These are phyloP conservation scores for Pseudozyma sp. DNA, from an alignment of 1,284 basidiomycete genomes.

Conservation along the genomic window DNA sequence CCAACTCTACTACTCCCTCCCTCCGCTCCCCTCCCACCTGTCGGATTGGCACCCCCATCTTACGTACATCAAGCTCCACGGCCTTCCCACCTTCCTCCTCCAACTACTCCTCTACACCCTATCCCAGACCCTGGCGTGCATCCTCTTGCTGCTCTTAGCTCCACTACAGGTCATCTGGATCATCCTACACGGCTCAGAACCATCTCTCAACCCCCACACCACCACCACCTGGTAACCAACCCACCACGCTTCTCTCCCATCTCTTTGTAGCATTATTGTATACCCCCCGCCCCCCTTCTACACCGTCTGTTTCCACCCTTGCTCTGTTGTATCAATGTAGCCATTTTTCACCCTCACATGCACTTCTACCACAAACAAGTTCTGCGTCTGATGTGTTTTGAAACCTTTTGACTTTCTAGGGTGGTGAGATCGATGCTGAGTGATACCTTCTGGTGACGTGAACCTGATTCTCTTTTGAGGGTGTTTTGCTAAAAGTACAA, in stretches of 20 bases:
- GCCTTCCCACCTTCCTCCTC: not conserved
- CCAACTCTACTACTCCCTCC: not conserved
- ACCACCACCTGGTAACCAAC: no score
- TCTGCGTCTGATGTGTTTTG: not conserved
- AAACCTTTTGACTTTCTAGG: no score
- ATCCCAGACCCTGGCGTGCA: conserved; percentile 2
- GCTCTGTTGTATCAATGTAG: not conserved
- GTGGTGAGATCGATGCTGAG: no score
- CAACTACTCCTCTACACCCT: conserved; percentile 14
- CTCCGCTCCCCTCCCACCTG: conserved; percentile 20
- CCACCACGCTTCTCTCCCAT: no score
- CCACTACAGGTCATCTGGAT: conserved; percentile 30
- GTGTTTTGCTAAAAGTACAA: no score
- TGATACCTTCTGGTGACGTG: no score
- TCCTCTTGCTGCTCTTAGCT: conserved; percentile 16
- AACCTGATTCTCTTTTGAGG: no score
- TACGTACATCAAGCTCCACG: conserved; percentile 19
- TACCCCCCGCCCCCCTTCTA: not conserved
- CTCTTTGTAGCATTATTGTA: no score
- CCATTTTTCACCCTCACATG: conserved; percentile 1
- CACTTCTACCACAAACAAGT: not conserved
- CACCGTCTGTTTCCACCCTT: not conserved
- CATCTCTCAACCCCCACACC: not conserved
- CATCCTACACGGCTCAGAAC: not conserved
- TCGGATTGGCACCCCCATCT: not conserved